Evolutionary conservation across 2,329 filamentous ascomycete genomes (phyloP).

Genomic region (Claviceps capensis): DNA sequence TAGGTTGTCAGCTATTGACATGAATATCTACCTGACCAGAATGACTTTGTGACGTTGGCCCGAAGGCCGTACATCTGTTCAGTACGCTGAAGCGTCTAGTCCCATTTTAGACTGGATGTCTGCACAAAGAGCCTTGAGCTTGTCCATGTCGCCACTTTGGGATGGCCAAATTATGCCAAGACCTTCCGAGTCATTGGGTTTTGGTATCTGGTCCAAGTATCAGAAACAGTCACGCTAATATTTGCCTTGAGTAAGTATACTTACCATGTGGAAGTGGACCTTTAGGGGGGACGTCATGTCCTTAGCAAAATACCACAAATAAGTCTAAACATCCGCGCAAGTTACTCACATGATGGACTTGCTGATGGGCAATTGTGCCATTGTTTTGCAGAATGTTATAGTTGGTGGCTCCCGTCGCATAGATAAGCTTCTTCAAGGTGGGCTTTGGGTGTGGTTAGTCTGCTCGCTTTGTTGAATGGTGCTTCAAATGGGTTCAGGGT

Average conservation of each 20-base stretch:
- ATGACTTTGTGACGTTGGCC: not conserved
- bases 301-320: not conserved
- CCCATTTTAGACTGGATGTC: constrained; percentile 87
- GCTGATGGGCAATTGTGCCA: constrained; percentile 77
- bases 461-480: not conserved
- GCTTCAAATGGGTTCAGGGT: not conserved
- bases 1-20: not conserved
- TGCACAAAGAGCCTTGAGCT: constrained; percentile 64
- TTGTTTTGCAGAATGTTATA: constrained; percentile 98
- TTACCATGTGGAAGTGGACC: constrained; percentile 90
- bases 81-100: constrained; percentile 6
- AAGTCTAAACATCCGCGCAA: not conserved
- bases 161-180: constrained; percentile 70
- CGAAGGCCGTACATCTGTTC: not conserved
- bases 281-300: constrained; percentile 17
- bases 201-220: constrained; percentile 58
- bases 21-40: not conserved
- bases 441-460: constrained; percentile 13
- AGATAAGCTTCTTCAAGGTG: constrained; percentile 67
- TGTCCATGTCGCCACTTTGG: constrained; percentile 63
- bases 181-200: constrained; percentile 73
- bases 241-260: constrained; percentile 9
- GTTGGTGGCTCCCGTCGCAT: constrained; percentile 60
- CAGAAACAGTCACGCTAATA: not conserved
- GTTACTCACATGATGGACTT: constrained; percentile 69